A percentile compares a stretch with the other conserved stretches of the same genome.
Evolutionary conservation across 768 basidiomycete genomes (phyloP).

Genomic region (Artomyces pyxidatus): DNA sequence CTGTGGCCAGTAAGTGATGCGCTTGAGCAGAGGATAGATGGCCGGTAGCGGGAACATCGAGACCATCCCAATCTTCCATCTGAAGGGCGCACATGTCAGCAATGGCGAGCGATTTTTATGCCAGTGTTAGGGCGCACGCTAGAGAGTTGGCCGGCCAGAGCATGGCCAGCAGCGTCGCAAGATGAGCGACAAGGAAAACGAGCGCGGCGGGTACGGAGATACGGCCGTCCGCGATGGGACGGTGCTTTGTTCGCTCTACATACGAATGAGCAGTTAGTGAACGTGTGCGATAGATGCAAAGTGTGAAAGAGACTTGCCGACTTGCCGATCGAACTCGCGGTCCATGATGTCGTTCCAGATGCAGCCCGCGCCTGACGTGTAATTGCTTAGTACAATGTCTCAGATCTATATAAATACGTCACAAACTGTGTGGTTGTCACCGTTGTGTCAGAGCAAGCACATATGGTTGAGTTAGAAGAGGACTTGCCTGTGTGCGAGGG

Average conservation of each 20-base stretch:
- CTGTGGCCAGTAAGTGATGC: slow-evolving; percentile 24
- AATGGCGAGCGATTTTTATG: background rate
- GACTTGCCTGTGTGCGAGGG: background rate
- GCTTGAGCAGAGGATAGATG: slow-evolving; percentile 24
- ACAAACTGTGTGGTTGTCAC: too few species aligned
- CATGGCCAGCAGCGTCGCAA: slow-evolving; percentile 1
- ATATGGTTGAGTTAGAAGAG: too few species aligned
- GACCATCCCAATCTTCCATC: slow-evolving; percentile 16
- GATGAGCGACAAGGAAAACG: slow-evolving; percentile 12
- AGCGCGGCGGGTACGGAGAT: slow-evolving; percentile 13
- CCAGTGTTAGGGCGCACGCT: slow-evolving; percentile 5
- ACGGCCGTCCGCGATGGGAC: slow-evolving; percentile 15
- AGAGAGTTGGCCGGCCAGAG: slow-evolving; percentile 11
- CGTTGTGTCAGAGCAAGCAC: too few species aligned
- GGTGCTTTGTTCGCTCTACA: slow-evolving; percentile 16
- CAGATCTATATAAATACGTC: background rate
- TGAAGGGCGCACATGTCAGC: background rate
- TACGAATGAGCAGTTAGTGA: slow-evolving; percentile 1
- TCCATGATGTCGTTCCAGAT: slow-evolving; percentile 1
- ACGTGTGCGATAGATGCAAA: background rate
- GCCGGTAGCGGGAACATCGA: slow-evolving; percentile 17
- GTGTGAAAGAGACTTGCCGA: background rate
- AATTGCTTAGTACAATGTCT: background rate
- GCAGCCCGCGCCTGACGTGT: background rate
- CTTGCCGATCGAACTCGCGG: slow-evolving; percentile 1